A percentile compares a stretch with the other conserved stretches of the same genome.
These are phyloP conservation scores for Malus fusca DNA, from an alignment of 306 rosid genomes.

Conservation along the genomic window DNA sequence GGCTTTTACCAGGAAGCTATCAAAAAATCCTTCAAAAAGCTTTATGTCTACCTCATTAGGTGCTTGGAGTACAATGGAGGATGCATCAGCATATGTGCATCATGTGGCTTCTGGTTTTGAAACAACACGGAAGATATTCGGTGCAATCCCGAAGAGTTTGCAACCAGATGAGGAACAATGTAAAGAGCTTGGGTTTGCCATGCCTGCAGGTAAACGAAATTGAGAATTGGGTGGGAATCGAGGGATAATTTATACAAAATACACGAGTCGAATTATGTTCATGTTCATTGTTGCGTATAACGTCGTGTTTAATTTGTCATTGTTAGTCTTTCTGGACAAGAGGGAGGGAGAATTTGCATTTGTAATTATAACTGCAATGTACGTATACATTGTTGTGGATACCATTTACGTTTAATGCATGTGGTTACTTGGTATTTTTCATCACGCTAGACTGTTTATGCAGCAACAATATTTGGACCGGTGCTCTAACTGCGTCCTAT, in stretches of 20 bases:
- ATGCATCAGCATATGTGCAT: conserved; percentile 69
- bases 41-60: conserved; percentile 47
- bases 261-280: background rate
- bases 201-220: conserved; percentile 17
- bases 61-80: conserved; percentile 37
- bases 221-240: background rate
- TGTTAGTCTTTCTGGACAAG: background rate
- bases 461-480: background rate
- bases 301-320: background rate
- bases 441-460: too few species aligned
- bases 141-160: conserved; percentile 81
- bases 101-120: conserved; percentile 67
- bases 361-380: background rate
- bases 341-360: background rate
- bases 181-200: conserved; percentile 62
- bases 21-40: conserved; percentile 28
- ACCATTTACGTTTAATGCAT: background rate
- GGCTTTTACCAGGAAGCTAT: conserved; percentile 14
- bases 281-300: background rate
- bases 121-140: conserved; percentile 61
- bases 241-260: background rate
- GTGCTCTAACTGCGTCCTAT: too few species aligned
- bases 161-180: conserved; percentile 71
- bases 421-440: background rate
- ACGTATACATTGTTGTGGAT: background rate